Evolutionary conservation across 805 yeast species (phyloP).

Genomic region (Vanderwaltozyma tropicalis): DNA sequence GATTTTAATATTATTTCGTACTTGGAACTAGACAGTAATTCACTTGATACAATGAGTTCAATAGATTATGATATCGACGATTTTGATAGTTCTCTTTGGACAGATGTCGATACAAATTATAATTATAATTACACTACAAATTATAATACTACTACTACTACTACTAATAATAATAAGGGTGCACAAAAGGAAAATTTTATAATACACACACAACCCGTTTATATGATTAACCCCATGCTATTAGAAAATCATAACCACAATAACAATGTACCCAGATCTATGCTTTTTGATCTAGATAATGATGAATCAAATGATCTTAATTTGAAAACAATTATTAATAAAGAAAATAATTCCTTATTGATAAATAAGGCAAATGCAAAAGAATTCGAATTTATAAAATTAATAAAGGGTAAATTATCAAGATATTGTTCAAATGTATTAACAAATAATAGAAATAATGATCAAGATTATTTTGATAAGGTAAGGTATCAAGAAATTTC

Average conservation of each 20-base stretch:
- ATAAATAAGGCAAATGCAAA: not conserved
- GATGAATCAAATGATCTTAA: not conserved
- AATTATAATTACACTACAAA: too few relatives aligned
- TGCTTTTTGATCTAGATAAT: too few relatives aligned
- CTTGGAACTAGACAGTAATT: too few relatives aligned
- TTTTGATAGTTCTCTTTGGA: too few relatives aligned
- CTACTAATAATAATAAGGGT: too few relatives aligned
- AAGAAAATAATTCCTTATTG: not conserved
- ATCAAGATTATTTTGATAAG: constrained; percentile 24
- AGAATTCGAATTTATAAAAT: constrained; percentile 6
- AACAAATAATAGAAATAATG: constrained; percentile 1
- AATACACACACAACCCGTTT: constrained; percentile 21
- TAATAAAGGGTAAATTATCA: constrained; percentile 13
- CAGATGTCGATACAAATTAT: not conserved
- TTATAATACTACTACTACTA: too few relatives aligned
- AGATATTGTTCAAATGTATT: constrained; percentile 9
- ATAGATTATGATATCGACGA: too few relatives aligned
- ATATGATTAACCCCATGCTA: constrained; percentile 6
- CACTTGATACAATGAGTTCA: too few relatives aligned
- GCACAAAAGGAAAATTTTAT: not conserved
- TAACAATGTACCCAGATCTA: too few relatives aligned
- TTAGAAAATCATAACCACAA: too few relatives aligned
- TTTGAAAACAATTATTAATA: not conserved
- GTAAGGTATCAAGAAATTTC: constrained; percentile 27
- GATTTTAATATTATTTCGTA: too few relatives aligned